Evolutionary conservation across 768 basidiomycete genomes (phyloP), one percentile per base, ranked within the genome.

Genomic region (Pulveroboletus sp.): DNA sequence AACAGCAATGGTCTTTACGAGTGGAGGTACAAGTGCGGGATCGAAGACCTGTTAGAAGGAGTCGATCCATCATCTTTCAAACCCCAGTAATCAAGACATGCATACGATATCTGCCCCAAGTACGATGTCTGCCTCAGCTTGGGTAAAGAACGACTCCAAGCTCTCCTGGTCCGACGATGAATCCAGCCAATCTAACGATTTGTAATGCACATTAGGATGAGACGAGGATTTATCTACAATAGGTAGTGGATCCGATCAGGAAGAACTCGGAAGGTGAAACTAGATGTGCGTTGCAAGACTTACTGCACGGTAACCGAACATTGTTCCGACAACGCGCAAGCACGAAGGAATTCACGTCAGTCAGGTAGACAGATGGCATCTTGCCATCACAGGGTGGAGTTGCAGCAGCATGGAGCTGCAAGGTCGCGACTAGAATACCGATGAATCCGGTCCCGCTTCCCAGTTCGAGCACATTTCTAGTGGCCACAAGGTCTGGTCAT

Each of bases 361-460:
- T 86, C 46, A 90, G 56, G 65, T 74, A 75, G 8, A 85, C 39
- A 5, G 61, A 52, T 39, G 63, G 39, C 47, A 37, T 21, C 15
- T 39, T 37, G 46, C n/a, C 21, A 31, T 48, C 33, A 26, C 30
- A 9, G n/a, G 45, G n/a, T 13, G 28, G 36, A 43, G 7, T 44
- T 17, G 30, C 32, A 15, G 45, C 35, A 44, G 45, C 35, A 44
- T 33, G 50, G n/a, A 56, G 42, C 21, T 91, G 89, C 14, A 89
- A 63, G 38, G 73, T 73, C 0, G 80, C 80, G 28, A 80, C 63
- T 7, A 89, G 64, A 35, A 80, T 77, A 5, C 86, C 89, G 14
- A 90, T 70, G 57, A 89, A 84, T n/a, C 89, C 89, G 4, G 75
- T 72, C 1, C 89, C 89, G 6, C 81, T 83, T 10, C 89, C 89